Base-by-base conservation (phyloP, 164 flowering plant species). In the Nelumbo lutea region DNA sequence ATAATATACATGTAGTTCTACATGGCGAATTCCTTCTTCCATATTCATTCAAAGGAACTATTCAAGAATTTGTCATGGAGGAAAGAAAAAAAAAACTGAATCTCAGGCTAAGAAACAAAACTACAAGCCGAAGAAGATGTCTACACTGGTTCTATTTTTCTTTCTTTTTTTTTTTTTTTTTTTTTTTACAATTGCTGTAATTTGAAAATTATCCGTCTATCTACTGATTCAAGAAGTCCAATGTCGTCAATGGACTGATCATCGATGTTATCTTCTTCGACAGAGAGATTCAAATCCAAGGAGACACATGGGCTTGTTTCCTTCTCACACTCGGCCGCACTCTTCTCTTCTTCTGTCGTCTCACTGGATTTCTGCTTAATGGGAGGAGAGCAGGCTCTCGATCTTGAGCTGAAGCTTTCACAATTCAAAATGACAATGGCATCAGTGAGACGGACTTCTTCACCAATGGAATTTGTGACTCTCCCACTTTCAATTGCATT, bases 351-450 rank as follows among this genome's bases (percentile, higher is more conserved):
- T 39, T 81, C 75, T 9, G 51, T 11, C 62, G 41, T 72, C 45
- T 43, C 61, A 6, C 69, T 72, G 2, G 64, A 70, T 76, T 77
- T 86, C 61, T 75, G 80, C 76, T 72, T 87, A 9, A 58, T 59
- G 10, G 81, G 73, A 71, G 96, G 92, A 67, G 94, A 89, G 65
- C 84, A 81, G 0, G 85, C 90, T 75, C 93, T 83, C n/a, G 93
- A 88, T 68, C 85, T 89, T 1, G 87, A 84, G 46, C 86, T 85
- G 42, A 86, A 88, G 68, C 89, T 84, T 64, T 89, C 94, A 62
- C 97, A 89, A 75, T 97, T 84, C 78, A 95, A 81, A 68, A 95
- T 85, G 58, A 95, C 46, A 61, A 95, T 88, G 9, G 96, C 88
- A 50, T 95, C 99, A 4, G 77, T 8, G 39, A 95, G 78, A 11